Evolutionary conservation across 2,329 filamentous ascomycete genomes (phyloP).

Genomic region (Claviceps pazoutovae): DNA sequence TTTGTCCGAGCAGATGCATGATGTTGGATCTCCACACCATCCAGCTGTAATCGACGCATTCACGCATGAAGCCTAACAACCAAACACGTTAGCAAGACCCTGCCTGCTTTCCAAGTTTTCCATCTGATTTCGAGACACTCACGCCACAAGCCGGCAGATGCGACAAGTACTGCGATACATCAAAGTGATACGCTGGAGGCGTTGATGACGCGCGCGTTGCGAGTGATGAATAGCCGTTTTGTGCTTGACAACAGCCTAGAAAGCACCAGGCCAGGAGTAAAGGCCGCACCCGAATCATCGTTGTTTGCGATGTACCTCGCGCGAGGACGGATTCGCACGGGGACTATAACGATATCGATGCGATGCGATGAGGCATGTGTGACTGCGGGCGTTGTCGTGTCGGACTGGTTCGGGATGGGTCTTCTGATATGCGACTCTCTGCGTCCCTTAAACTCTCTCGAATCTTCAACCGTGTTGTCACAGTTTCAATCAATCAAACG

Average conservation of each 20-base stretch:
- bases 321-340: background rate
- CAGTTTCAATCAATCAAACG: background rate
- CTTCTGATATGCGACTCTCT: background rate
- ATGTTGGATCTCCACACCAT: background rate
- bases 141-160: conserved; percentile 1
- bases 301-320: background rate
- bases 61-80: background rate
- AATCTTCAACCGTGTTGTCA: background rate
- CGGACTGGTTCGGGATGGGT: background rate
- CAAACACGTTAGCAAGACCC: background rate
- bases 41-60: background rate
- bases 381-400: no score
- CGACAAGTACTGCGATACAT: background rate
- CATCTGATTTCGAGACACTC: background rate
- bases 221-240: background rate
- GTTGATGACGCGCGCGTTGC: background rate
- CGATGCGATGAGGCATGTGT: background rate
- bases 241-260: background rate
- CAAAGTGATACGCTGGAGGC: background rate
- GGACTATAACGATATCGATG: background rate
- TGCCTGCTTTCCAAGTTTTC: no score
- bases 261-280: background rate
- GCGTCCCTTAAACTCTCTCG: background rate
- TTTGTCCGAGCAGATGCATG: conserved; percentile 2
- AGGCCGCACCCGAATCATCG: background rate